Base-by-base conservation (phyloP, 345 rosid species). In the Erysimum cheiranthoides region DNA sequence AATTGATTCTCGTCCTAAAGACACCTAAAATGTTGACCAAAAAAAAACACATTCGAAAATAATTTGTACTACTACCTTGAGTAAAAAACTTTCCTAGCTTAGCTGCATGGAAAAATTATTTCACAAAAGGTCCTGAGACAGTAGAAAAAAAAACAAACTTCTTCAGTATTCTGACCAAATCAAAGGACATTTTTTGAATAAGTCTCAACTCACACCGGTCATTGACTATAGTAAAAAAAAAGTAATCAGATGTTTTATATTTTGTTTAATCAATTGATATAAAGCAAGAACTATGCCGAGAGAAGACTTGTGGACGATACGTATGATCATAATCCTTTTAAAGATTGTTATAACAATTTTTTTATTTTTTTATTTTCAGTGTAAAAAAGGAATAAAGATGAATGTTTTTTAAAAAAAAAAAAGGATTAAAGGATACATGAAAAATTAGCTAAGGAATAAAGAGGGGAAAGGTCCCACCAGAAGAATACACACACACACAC, bases 401-500 rank as follows among this genome's bases (percentile, higher is more conserved):
- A 43, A 13, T 0, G 25, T 43, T 43, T 1, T 13, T 4, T 1
- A 13, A 1, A 42, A 5, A 5, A 14, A 43, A 43, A 1, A 14
- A 43, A 43, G 10, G 40, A 10, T 9, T 38, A 42, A 47, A 47
- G 10, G 46, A 35, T 58, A 73, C 73, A 72, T 72, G 73, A 59
- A 78, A 78, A 71, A n/a, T 60, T 72, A 59, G 77, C 49, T 13
- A 47, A 18, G 18, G 43, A 46, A 40, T 63, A 59, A 39, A 45
- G 51, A 62, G 0, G 14, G 68, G 32, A 65, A 32, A 17, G 81
- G 69, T 50, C 77, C 77, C 69, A 43, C 68, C 8, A 7, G 4
- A 71, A 59, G 77, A 59, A 78, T 56, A 66, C 77, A n/a, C n/a
- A n/a, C n/a, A n/a, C n/a, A n/a, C n/a, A 34, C 36, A 56, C 1